Conservation (phyloP, 2,329 filamentous ascomycete species). For the Penicillium sp. region DNA sequence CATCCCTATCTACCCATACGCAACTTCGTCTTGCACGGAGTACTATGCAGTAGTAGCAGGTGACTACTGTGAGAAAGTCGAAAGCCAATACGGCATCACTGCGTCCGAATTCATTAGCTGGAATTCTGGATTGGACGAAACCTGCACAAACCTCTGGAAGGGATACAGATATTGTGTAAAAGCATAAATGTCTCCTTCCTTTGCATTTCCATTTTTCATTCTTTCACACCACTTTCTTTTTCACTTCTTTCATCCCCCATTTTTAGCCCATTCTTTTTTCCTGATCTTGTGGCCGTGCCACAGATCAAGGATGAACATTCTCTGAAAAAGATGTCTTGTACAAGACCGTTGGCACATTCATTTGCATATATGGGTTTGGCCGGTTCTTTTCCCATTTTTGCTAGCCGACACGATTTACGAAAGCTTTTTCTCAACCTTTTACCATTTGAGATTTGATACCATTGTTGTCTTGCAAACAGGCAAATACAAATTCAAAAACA, state of each 20-base stretch:
- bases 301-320: slow-evolving; percentile 1
- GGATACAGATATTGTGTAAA: slow-evolving; percentile 33
- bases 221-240: not conserved
- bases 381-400: slow-evolving; percentile 3
- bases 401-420: slow-evolving; percentile 11
- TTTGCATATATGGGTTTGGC: slow-evolving; percentile 1
- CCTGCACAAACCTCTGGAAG: slow-evolving; percentile 32
- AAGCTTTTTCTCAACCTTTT: not conserved
- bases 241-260: not conserved
- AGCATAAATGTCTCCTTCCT: slow-evolving; percentile 11
- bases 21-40: slow-evolving; percentile 21
- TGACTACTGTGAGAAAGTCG: slow-evolving; percentile 29
- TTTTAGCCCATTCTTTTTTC: not conserved
- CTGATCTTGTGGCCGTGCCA: not conserved
- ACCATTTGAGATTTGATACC: slow-evolving; percentile 6
- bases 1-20: slow-evolving; percentile 22
- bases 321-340: slow-evolving; percentile 5
- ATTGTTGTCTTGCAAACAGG: slow-evolving; percentile 1
- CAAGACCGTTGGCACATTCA: slow-evolving; percentile 10
- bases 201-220: not conserved
- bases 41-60: slow-evolving; percentile 22
- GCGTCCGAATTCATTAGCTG: slow-evolving; percentile 21
- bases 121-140: slow-evolving; percentile 28
- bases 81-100: slow-evolving; percentile 19
- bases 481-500: slow-evolving; percentile 1